Evolutionary conservation across 1,139 yeast species (phyloP), one percentile per base, ranked within the genome.

Genomic region (Hyphopichia buzzinii): DNA sequence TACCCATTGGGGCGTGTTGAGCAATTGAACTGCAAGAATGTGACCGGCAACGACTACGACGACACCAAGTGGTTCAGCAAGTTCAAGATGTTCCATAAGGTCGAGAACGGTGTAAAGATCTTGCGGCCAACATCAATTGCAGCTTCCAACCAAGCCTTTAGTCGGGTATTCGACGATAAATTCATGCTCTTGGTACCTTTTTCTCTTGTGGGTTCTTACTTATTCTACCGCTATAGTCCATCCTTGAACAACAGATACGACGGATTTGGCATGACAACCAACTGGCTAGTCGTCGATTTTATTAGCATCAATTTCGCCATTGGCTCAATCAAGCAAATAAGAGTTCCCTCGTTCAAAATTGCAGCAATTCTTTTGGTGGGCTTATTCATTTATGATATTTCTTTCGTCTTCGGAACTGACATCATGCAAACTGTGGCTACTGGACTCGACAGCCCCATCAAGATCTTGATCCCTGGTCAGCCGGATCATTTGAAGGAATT

Each of bases 371-470:
- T 80, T 31, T 57, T 83, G 17, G 39, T 50, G 2, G 75, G 74
- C 1, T 64, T 82, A 31, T 80, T 82, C 48, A 42, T 74, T 27
- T 83, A 82, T 54, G 89, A 83, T 50, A 68, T 80, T 29, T 79
- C 71, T 50, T 83, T 83, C 59, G 89, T 82, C 1, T 83, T 81
- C 55, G 76, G 74, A 3, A 72, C 85, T 0, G 68, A 74, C 33
- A 64, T 80, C 10, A 82, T 83, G 89, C 62, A 72, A 32, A 67
- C 78, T 1, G 88, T 82, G 15, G 88, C 87, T 3, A 68, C 72
- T 3, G 55, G 52, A 6, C 49, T 81, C 17, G 75, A 78, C n/a
- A 62, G 76, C 8, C 88, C 88, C 1, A 63, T 74, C 34, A 77
- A 77, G 51, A 42, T 79, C n/a, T 47, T 64, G 12, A 54, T 77